A percentile compares a stretch with the other conserved stretches of the same genome.
phyloP scores from a whole-genome alignment of 768 basidiomycete species.

The Kwoniella europaea region DNA sequence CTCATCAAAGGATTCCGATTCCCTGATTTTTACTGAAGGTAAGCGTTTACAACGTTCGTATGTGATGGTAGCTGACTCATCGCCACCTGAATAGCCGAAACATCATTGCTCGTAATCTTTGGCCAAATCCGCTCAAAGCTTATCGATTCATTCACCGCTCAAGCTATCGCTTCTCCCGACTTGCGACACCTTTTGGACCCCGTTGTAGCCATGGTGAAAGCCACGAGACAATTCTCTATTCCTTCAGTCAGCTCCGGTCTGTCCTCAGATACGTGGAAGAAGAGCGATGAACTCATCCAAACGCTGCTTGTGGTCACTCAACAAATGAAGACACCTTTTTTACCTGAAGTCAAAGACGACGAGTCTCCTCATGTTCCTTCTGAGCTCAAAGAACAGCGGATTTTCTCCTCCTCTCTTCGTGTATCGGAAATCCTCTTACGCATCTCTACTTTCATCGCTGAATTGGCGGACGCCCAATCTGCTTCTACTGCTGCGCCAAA shows the following conservation, averaged over 20 bases:
- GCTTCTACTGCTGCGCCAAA: constrained; percentile 14
- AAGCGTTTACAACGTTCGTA: not conserved
- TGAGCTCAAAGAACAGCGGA: constrained; percentile 22
- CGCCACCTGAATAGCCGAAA: constrained; percentile 18
- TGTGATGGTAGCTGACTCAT: not conserved
- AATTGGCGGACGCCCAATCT: constrained; percentile 43
- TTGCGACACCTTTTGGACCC: constrained; percentile 56
- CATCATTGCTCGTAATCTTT: constrained; percentile 8
- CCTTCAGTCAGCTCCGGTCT: not conserved
- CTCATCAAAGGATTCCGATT: constrained; percentile 12
- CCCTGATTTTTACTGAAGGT: constrained; percentile 34
- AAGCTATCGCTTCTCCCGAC: constrained; percentile 39
- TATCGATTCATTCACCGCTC: constrained; percentile 14
- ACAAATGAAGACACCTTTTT: constrained; percentile 57
- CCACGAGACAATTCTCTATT: not conserved
- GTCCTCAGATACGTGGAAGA: constrained; percentile 26
- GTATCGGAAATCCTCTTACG: constrained; percentile 59
- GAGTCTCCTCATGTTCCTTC: constrained; percentile 17
- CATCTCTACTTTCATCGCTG: constrained; percentile 55
- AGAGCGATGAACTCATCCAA: constrained; percentile 63
- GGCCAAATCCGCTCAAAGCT: constrained; percentile 11
- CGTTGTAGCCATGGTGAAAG: constrained; percentile 55
- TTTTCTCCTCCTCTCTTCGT: constrained; percentile 18
- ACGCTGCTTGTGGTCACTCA: constrained; percentile 72
- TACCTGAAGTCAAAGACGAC: constrained; percentile 18